Base-by-base conservation (phyloP, 805 yeast species). In the Tetrapisispora arboricola region DNA sequence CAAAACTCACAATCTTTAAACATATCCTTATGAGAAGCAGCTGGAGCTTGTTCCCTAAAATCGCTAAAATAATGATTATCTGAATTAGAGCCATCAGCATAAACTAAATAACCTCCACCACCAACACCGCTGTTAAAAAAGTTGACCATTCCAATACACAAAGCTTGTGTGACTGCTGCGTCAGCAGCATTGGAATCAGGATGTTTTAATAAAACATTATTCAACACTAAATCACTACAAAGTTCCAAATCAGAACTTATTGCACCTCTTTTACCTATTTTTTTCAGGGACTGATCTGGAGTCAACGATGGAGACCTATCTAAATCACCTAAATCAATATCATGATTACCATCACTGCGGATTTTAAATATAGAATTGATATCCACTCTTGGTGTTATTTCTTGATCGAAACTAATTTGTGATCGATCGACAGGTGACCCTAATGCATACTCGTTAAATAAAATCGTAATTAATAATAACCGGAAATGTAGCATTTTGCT, bases 11-110 rank as follows among this genome's bases (percentile, higher is more conserved):
- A 41, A 5, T 57, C 57, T 28, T 64, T 60, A 47, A 65, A 87
- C 95, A 88, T 86, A 48, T 78, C 67, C 47, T 74, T 73, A 50
- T 66, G 64, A 3, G 92, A 75, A 1, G 39, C 52, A 2, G 55
- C 60, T 0, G 97, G 96, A 0, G 96, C 95, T 66, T 73, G 75
- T 58, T 90, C 98, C 46, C 98, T 68, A 24, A 92, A 94, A 61
- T 90, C 95, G 32, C 88, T 75, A 22, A 80, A 68, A 3, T 80
- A 47, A 1, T 80, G 73, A 1, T 71, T 69, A 7, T 71, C 68
- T 11, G 69, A 64, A 21, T 58, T 61, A 32, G 56, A 41, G 20
- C 50, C 44, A 25, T 34, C 37, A 2, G 59, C 48, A 40, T 43
- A 48, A 1, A 78, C 72, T 33, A 83, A 80, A 51, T 75, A 86